Conservation (phyloP, 2,329 filamentous ascomycete species). For the Cladosporium sp. region DNA sequence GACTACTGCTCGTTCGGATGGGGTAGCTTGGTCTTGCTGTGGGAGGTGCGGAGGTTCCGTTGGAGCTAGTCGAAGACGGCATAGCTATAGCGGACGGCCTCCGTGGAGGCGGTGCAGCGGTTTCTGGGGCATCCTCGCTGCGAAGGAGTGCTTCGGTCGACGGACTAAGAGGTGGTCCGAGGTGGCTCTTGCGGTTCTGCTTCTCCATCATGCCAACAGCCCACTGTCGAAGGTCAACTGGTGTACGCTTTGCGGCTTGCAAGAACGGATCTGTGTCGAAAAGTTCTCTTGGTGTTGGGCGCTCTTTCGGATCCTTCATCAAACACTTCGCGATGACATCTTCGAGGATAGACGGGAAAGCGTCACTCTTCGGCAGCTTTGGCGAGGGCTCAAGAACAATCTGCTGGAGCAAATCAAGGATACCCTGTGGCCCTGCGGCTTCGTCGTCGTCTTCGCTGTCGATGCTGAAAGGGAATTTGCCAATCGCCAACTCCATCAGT, state of each 20-base stretch:
- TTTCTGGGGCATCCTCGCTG: constrained; percentile 28
- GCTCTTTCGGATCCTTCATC: constrained; percentile 79
- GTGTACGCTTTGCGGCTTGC: constrained; percentile 92
- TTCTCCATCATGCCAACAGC: constrained; percentile 89
- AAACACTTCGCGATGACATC: constrained; percentile 97
- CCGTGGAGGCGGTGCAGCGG: constrained; percentile 14
- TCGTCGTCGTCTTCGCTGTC: constrained; percentile 67
- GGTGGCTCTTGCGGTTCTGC: constrained; percentile 91
- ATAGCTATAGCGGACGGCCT: constrained; percentile 30
- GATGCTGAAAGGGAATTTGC: constrained; percentile 92
- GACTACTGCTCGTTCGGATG: constrained; percentile 40
- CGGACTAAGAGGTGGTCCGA: constrained; percentile 75
- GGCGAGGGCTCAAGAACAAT: constrained; percentile 96
- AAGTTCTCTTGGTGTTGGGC: constrained; percentile 88
- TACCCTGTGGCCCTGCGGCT: constrained; percentile 75
- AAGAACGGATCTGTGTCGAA: constrained; percentile 93
- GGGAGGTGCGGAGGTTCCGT: constrained; percentile 18
- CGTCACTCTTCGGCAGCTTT: constrained; percentile 91
- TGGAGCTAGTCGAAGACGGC: constrained; percentile 20
- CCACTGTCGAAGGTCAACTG: constrained; percentile 91
- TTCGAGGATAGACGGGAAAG: constrained; percentile 89
- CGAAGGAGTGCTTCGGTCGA: constrained; percentile 72
- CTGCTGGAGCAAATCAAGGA: constrained; percentile 90
- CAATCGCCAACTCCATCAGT: constrained; percentile 96
- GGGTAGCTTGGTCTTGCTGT: constrained; percentile 39